Evolutionary conservation across 1,284 basidiomycete genomes (phyloP).

Genomic region (Trichosporon sp.): DNA sequence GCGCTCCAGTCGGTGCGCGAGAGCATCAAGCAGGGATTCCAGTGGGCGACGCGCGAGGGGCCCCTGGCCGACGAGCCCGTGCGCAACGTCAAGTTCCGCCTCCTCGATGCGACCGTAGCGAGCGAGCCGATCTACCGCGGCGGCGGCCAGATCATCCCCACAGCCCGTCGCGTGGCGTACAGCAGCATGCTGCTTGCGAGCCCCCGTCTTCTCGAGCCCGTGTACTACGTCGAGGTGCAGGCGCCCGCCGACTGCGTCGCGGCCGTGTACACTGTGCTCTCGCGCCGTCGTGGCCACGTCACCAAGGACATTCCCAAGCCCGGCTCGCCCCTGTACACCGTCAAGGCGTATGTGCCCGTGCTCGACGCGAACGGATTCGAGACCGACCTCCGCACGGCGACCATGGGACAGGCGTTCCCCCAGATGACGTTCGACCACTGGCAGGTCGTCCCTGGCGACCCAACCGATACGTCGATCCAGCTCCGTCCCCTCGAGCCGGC

Average conservation of each 20-base stretch:
- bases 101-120: conserved; percentile 87
- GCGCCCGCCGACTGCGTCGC: conserved; percentile 98
- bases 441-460: conserved; percentile 98
- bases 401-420: conserved; percentile 96
- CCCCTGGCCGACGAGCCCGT: conserved; percentile 98
- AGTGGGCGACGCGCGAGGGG: conserved; percentile 97
- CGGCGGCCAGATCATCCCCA: conserved; percentile 95
- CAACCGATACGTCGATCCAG: conserved; percentile 92
- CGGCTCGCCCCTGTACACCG: conserved; percentile 94
- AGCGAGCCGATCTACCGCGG: conserved; percentile 96
- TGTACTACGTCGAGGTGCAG: conserved; percentile 98
- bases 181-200: conserved; percentile 98
- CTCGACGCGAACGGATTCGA: conserved; percentile 99
- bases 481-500: conserved; percentile 95
- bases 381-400: conserved; percentile 94
- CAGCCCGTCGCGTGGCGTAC: conserved; percentile 93
- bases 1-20: conserved; percentile 85
- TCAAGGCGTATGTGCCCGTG: conserved; percentile 95
- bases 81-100: conserved; percentile 96
- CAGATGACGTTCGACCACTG: conserved; percentile 97
- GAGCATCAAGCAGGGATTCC: conserved; percentile 97
- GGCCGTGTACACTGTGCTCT: conserved; percentile 95
- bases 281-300: conserved; percentile 93
- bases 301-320: conserved; percentile 97
- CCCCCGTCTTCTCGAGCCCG: conserved; percentile 90